Conservation (phyloP, 352 stramenopile species). For the Poterioochromonas sp. region DNA sequence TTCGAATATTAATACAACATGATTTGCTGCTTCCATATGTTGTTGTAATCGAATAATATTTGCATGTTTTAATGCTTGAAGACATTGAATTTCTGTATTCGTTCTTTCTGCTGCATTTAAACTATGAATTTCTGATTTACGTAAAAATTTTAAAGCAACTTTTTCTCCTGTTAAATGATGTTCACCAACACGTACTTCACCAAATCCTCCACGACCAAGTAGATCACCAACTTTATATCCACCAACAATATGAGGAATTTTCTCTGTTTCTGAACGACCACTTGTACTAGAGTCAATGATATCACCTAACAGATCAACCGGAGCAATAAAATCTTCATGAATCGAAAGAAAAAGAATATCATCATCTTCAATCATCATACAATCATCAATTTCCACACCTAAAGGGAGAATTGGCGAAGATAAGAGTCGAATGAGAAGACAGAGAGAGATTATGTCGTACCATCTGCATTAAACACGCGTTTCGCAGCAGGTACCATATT, state of each 20-base stretch:
- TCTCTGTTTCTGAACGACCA: not conserved
- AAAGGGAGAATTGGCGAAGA: too few relatives aligned
- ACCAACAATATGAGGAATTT: not conserved
- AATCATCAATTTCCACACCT: constrained; percentile 68
- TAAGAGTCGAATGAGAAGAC: not conserved
- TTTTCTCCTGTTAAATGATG: constrained; percentile 70
- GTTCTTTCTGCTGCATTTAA: constrained; percentile 69
- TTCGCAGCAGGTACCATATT: constrained; percentile 68
- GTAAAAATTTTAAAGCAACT: constrained; percentile 74
- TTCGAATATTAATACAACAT: constrained; percentile 72
- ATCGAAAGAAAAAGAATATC: constrained; percentile 76
- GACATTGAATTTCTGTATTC: constrained; percentile 70
- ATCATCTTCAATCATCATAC: constrained; percentile 77
- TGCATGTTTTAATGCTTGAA: constrained; percentile 66
- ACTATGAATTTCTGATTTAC: constrained; percentile 71
- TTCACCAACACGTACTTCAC: constrained; percentile 58
- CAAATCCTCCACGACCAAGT: constrained; percentile 64
- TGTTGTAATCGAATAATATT: constrained; percentile 70
- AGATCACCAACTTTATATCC: constrained; percentile 53
- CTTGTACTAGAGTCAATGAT: constrained; percentile 47
- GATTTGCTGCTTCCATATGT: constrained; percentile 70
- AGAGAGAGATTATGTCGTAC: constrained; percentile 31
- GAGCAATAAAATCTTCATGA: constrained; percentile 61
- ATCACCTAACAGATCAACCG: constrained; percentile 50
- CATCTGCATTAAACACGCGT: constrained; percentile 67